Evolutionary conservation across 345 rosid species (phyloP).

Genomic region (Carallia pectinifolia): DNA sequence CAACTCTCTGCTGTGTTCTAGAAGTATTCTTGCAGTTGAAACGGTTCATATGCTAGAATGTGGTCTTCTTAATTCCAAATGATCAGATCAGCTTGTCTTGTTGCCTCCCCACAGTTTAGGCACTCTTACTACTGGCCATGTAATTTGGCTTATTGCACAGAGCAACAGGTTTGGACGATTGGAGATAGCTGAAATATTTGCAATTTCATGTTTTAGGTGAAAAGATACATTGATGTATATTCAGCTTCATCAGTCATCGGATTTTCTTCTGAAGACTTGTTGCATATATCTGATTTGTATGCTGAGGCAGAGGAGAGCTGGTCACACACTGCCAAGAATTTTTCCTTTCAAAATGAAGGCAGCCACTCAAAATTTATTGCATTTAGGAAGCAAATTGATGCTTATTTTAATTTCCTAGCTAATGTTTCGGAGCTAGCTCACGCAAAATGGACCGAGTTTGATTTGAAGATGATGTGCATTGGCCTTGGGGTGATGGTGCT

Average conservation of each 20-base stretch:
- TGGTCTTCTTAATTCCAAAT: not conserved
- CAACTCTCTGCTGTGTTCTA: too few species aligned
- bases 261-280: conserved; percentile 79
- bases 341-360: conserved; percentile 30
- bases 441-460: conserved; percentile 94
- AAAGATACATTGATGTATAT: conserved; percentile 85
- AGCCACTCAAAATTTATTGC: conserved; percentile 27
- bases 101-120: not conserved
- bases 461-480: conserved; percentile 68
- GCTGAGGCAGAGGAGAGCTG: conserved; percentile 56
- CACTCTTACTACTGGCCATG: not conserved
- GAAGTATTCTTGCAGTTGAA: not conserved
- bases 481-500: conserved; percentile 67
- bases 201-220: conserved; percentile 48
- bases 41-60: not conserved
- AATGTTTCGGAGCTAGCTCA: conserved; percentile 80
- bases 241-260: conserved; percentile 91
- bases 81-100: not conserved
- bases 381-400: conserved; percentile 50
- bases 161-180: too few species aligned
- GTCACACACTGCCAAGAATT: conserved; percentile 39
- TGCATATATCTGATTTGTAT: conserved; percentile 55
- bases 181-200: conserved; percentile 4
- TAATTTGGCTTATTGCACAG: not conserved
- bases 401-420: conserved; percentile 60